Percentiles rank a stretch among this genome's conserved stretches.
Conservation (phyloP, 2,329 filamentous ascomycete genomes). For the Pestalotiopsis sp. region DNA sequence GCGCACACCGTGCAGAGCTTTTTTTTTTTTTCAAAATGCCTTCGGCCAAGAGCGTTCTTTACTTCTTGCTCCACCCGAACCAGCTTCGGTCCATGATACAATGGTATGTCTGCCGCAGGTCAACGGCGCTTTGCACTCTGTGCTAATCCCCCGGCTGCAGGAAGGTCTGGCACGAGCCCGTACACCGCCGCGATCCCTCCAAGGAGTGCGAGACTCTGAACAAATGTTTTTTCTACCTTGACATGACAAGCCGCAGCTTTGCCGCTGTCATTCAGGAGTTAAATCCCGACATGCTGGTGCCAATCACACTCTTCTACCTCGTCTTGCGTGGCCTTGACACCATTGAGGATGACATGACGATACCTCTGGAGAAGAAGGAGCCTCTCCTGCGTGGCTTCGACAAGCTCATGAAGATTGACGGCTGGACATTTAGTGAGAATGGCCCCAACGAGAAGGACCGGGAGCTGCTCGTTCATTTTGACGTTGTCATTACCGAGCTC, state of each 20-base stretch:
- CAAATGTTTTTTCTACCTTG: constrained; percentile 84
- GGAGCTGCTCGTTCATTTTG: constrained; percentile 89
- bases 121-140: not conserved
- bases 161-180: constrained; percentile 96
- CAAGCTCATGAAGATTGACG: constrained; percentile 75
- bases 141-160: constrained; percentile 46
- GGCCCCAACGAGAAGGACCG: constrained; percentile 92
- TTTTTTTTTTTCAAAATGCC: constrained; percentile 51
- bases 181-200: constrained; percentile 77
- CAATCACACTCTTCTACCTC: constrained; percentile 90
- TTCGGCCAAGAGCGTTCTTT: constrained; percentile 57
- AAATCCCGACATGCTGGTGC: constrained; percentile 89
- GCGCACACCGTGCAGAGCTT: not conserved
- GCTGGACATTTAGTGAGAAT: constrained; percentile 88
- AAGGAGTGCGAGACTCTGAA: constrained; percentile 76
- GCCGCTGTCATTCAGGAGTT: constrained; percentile 92
- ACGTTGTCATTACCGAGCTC: constrained; percentile 83
- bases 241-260: constrained; percentile 92
- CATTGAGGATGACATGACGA: constrained; percentile 98
- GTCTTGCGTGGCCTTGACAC: constrained; percentile 91
- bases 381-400: constrained; percentile 84
- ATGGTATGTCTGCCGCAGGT: constrained; percentile 66
- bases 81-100: constrained; percentile 84
- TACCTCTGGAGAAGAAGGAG: constrained; percentile 80
- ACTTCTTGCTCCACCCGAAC: constrained; percentile 74